Conservation (phyloP, 2,329 filamentous ascomycete genomes). For the Dactylellina haptotyla region DNA sequence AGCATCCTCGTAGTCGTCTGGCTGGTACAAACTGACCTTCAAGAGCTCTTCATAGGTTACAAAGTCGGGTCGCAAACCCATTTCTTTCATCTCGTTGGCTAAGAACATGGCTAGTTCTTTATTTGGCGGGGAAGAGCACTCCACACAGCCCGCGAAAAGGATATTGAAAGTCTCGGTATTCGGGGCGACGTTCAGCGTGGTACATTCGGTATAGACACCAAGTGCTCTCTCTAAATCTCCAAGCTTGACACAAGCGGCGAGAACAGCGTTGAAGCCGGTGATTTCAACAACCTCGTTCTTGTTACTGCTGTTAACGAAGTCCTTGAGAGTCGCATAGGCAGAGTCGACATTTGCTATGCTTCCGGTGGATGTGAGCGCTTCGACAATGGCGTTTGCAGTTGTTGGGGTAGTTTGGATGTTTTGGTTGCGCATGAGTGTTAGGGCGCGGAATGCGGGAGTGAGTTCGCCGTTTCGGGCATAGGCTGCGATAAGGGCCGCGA, state of each 20-base stretch:
- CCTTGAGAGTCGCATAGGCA: constrained; percentile 44
- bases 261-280: constrained; percentile 64
- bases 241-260: constrained; percentile 66
- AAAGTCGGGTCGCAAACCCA: constrained; percentile 67
- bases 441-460: constrained; percentile 72
- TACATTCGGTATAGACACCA: constrained; percentile 70
- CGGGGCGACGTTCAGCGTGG: constrained; percentile 63
- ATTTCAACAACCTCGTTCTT: constrained; percentile 58
- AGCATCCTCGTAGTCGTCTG: constrained; percentile 64
- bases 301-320: constrained; percentile 18
- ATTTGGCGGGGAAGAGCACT: constrained; percentile 58
- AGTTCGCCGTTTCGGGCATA: constrained; percentile 72
- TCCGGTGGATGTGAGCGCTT: constrained; percentile 66
- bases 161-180: constrained; percentile 71
- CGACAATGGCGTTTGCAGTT: constrained; percentile 72
- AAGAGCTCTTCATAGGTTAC: constrained; percentile 73
- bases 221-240: constrained; percentile 66
- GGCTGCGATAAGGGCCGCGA: constrained; percentile 79
- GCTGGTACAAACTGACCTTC: constrained; percentile 66
- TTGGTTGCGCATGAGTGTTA: constrained; percentile 77
- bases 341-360: constrained; percentile 63
- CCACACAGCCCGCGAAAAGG: constrained; percentile 66
- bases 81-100: constrained; percentile 70
- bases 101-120: constrained; percentile 71
- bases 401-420: constrained; percentile 69